Evolutionary conservation across 306 rosid genomes (phyloP).

Genomic region (Cicer arietinum): DNA sequence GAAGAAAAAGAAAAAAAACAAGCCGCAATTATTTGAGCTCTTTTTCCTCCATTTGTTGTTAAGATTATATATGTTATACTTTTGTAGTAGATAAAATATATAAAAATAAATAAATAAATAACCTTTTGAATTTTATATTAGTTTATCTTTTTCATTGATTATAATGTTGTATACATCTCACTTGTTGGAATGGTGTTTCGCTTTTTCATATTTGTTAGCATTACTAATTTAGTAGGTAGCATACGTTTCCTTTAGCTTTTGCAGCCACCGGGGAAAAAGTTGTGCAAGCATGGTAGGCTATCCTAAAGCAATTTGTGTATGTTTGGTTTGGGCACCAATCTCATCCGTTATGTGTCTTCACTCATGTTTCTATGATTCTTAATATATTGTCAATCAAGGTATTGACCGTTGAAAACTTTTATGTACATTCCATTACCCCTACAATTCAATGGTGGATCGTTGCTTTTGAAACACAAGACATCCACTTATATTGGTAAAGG

Average conservation of each 20-base stretch:
- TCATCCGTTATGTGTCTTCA: neutral
- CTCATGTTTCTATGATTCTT: neutral
- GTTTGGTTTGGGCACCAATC: conserved; percentile 29
- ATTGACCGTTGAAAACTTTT: conserved; percentile 1
- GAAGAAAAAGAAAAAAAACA: neutral
- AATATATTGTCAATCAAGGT: conserved; percentile 12
- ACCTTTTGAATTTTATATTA: no score
- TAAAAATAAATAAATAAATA: no score
- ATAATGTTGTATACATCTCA: no score
- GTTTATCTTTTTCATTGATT: no score
- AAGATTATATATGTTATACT: neutral
- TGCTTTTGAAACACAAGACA: neutral
- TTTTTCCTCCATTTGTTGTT: conserved; percentile 11
- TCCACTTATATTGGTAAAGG: neutral
- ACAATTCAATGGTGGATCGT: conserved; percentile 3
- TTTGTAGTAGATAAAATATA: neutral
- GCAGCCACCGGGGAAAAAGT: conserved; percentile 5
- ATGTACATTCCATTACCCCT: neutral
- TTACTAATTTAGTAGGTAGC: neutral
- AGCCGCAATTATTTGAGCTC: neutral
- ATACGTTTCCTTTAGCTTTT: conserved; percentile 18
- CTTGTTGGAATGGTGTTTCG: neutral
- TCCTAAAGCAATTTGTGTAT: conserved; percentile 2
- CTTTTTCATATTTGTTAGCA: neutral
- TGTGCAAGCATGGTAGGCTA: neutral